Evolutionary conservation across 2,329 filamentous ascomycete genomes (phyloP), one percentile per base, ranked within the genome.

Genomic region (Cucurbitaria berberidis): DNA sequence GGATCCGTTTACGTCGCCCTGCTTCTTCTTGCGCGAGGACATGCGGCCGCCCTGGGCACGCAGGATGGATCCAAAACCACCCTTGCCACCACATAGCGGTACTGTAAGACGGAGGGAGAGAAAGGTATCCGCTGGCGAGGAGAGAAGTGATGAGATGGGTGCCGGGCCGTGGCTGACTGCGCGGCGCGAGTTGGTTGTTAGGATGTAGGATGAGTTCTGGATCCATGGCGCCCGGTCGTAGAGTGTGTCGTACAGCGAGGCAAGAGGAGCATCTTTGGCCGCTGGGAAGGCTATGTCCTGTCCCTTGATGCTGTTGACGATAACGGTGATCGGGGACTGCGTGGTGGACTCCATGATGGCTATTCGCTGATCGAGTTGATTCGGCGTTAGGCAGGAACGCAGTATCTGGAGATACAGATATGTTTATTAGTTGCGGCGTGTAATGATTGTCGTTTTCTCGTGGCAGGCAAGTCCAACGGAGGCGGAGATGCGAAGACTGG

Each of bases 1-100:
- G 2, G 93, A 97, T 21, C 87, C 93, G 68, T 96, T 93, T 57
- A 91, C 88, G 32, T 96, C 91, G 47, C 86, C 88, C 50, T 88
- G 88, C 69, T 88, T 88, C 82, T 93, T 95, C 80, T 96, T 96
- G 64, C 87, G 86, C n/a, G 90, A 93, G 2, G 92, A 96, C 95
- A 99, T 99, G 78, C 96, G 93, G 35, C 96, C 95, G 71, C 96
- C 95, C 3, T 95, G 95, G 0, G 96, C 95, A 70, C 96, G 91
- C 32, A 99, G 86, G 75, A 99, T 96, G 1, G 93, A 98, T 48
- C 95, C 95, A 73, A 99, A 99, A 69, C 95, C 95, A 76, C 95
- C 95, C 74, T 99, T 99, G 72, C 96, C 96, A 79, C 96, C 95
- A 64, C 89, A 90, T 34, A 97, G 79, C 5, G 89, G 89, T 1